Evolutionary conservation across 2,329 filamentous ascomycete genomes (phyloP).

Genomic region (Cladosporium austrohemisphaericum): DNA sequence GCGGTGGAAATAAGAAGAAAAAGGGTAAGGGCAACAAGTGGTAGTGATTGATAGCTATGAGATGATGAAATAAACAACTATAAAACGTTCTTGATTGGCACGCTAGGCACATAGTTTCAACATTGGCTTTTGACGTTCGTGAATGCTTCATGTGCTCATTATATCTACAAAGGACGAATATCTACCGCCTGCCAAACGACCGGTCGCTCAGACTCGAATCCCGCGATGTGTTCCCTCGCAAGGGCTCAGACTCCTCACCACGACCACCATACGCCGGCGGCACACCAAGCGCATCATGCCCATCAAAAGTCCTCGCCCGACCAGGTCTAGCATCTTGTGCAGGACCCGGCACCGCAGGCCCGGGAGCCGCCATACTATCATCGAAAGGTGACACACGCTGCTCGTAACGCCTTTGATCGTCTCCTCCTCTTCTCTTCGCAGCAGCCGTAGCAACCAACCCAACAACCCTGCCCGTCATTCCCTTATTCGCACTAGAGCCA

Average conservation of each 20-base stretch:
- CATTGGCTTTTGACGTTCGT: too few species aligned
- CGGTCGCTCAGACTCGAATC: constrained; percentile 5
- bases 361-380: constrained; percentile 1
- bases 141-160: too few species aligned
- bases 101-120: too few species aligned
- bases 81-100: too few species aligned
- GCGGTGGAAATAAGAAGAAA: constrained; percentile 41
- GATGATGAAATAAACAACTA: too few species aligned
- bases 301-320: constrained; percentile 15
- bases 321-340: constrained; percentile 16
- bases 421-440: background rate
- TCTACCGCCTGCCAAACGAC: background rate
- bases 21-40: constrained; percentile 19
- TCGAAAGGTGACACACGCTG: constrained; percentile 13
- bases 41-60: too few species aligned
- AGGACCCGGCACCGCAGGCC: constrained; percentile 15
- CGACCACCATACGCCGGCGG: background rate
- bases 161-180: too few species aligned
- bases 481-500: background rate
- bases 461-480: background rate
- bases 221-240: background rate
- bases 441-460: constrained; percentile 13
- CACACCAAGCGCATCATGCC: constrained; percentile 7
- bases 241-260: background rate
- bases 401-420: background rate